Percentiles rank a stretch among this genome's conserved stretches.
Evolutionary conservation across 139 green algal species (phyloP).

Genomic region (Eudorina sp.): DNA sequence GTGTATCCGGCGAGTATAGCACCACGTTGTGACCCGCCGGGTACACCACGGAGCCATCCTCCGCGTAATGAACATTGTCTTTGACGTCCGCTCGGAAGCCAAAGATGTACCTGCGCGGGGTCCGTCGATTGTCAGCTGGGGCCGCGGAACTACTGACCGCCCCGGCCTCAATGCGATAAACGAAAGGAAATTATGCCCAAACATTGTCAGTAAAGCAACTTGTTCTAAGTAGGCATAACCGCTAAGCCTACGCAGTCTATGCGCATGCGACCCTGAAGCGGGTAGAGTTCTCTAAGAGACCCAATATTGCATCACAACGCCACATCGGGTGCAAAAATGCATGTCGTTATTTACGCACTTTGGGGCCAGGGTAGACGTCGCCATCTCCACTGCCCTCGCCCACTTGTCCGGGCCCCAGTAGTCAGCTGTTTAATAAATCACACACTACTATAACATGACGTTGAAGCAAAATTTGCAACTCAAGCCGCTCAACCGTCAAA

Average conservation of each 20-base stretch:
- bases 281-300: neutral
- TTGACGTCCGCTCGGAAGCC: conserved; percentile 76
- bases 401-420: neutral
- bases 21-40: conserved; percentile 84
- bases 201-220: too few species aligned
- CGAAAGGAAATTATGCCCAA: neutral
- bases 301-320: too few species aligned
- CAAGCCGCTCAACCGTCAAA: neutral
- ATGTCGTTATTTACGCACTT: conserved; percentile 27
- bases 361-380: conserved; percentile 40
- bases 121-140: neutral
- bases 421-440: neutral
- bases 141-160: neutral
- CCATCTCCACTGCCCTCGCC: neutral
- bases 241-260: too few species aligned
- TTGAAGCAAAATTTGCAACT: neutral
- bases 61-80: conserved; percentile 82
- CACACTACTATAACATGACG: neutral
- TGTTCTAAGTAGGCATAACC: too few species aligned
- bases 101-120: conserved; percentile 83
- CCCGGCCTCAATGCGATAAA: neutral
- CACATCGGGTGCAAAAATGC: too few species aligned
- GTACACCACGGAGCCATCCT: conserved; percentile 87
- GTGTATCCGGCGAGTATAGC: conserved; percentile 80
- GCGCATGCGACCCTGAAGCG: neutral